Conservation (phyloP, 257 asterid genomes). For the Fraxinus anomala region DNA sequence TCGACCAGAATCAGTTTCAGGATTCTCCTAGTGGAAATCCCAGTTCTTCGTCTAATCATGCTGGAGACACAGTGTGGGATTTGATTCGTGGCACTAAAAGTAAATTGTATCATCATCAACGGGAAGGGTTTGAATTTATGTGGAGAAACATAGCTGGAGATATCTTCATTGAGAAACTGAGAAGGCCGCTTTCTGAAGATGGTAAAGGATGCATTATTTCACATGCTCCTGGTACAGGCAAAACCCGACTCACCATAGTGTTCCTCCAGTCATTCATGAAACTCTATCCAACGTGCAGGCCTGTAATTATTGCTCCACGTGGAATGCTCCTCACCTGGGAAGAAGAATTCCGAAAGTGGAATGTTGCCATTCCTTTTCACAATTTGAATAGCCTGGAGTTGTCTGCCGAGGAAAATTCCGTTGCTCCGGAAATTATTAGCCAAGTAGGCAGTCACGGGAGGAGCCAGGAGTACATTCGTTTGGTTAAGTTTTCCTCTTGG, state of each 20-base stretch:
- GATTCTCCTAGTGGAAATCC: constrained; percentile 12
- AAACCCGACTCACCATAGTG: constrained; percentile 64
- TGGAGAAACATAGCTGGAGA: constrained; percentile 76
- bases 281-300: constrained; percentile 56
- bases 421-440: constrained; percentile 11
- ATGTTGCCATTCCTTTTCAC: constrained; percentile 51
- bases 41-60: neutral
- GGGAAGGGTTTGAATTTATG: constrained; percentile 59
- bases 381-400: constrained; percentile 51
- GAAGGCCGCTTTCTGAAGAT: constrained; percentile 21
- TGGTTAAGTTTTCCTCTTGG: constrained; percentile 60
- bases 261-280: constrained; percentile 63
- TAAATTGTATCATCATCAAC: constrained; percentile 63
- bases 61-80: constrained; percentile 53
- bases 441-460: neutral
- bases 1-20: constrained; percentile 18
- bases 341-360: constrained; percentile 62
- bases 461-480: constrained; percentile 27
- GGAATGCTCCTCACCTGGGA: constrained; percentile 81
- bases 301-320: constrained; percentile 69
- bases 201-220: constrained; percentile 83
- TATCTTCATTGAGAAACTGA: constrained; percentile 42
- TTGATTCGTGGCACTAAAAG: constrained; percentile 40
- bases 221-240: constrained; percentile 93
- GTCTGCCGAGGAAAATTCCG: constrained; percentile 34